Conservation (phyloP, 2,329 filamentous ascomycete species). For the Pseudonectria foliicola region DNA sequence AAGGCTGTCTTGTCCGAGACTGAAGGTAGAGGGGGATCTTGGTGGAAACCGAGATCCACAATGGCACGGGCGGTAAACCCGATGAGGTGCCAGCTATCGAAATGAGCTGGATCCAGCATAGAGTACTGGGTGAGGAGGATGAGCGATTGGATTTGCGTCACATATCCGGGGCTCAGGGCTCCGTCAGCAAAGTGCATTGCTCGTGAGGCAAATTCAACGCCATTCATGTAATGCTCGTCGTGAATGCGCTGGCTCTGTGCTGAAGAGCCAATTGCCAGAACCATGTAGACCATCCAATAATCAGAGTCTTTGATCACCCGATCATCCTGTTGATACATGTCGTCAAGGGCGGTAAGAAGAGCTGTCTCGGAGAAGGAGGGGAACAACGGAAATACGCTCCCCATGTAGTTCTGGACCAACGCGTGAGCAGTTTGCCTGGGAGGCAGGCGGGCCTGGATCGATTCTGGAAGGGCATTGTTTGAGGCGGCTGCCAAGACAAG, state of each 20-base stretch:
- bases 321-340: constrained; percentile 66
- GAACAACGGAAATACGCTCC: constrained; percentile 71
- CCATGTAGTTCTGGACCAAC: constrained; percentile 76
- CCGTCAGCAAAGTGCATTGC: constrained; percentile 74
- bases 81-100: constrained; percentile 89
- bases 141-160: constrained; percentile 80
- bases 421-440: constrained; percentile 59
- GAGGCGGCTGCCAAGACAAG: constrained; percentile 77
- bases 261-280: constrained; percentile 74
- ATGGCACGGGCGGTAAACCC: constrained; percentile 83
- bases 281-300: constrained; percentile 82
- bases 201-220: constrained; percentile 48
- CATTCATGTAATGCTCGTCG: constrained; percentile 53
- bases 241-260: constrained; percentile 65
- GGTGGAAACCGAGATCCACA: constrained; percentile 85
- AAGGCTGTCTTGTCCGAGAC: constrained; percentile 61
- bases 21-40: constrained; percentile 72
- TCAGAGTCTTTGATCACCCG: constrained; percentile 61
- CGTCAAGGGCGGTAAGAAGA: constrained; percentile 72
- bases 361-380: constrained; percentile 77
- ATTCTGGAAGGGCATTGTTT: constrained; percentile 63
- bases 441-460: constrained; percentile 57
- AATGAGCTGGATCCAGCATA: constrained; percentile 82
- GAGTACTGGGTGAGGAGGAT: constrained; percentile 83
- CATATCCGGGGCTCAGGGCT: constrained; percentile 77